phyloP scores from a whole-genome alignment of 805 yeast genomes.

The Metschnikowia henanensis region DNA sequence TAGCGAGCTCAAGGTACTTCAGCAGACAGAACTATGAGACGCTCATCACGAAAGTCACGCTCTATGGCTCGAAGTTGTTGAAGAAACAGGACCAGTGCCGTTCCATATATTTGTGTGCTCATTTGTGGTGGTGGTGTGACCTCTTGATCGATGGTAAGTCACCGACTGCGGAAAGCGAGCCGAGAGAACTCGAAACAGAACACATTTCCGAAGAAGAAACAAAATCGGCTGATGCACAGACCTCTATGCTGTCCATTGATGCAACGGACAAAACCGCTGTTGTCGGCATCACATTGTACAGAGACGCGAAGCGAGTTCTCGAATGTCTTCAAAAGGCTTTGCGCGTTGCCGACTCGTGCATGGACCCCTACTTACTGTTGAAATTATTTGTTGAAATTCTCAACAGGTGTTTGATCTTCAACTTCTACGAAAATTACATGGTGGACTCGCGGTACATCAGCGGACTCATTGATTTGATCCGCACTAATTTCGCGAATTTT shows the following conservation, averaged over 20 bases:
- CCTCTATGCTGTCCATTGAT: not conserved
- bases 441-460: constrained; percentile 77
- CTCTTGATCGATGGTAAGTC: constrained; percentile 31
- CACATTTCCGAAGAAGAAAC: constrained; percentile 23
- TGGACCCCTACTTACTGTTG: constrained; percentile 72
- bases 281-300: constrained; percentile 20
- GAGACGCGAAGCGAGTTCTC: constrained; percentile 69
- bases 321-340: constrained; percentile 89
- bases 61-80: constrained; percentile 83
- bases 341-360: constrained; percentile 90
- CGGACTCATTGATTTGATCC: constrained; percentile 82
- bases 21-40: constrained; percentile 73
- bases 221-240: constrained; percentile 24
- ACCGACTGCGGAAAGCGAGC: constrained; percentile 31
- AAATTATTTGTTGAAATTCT: constrained; percentile 89
- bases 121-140: constrained; percentile 92
- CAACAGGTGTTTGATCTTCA: constrained; percentile 81
- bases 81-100: constrained; percentile 96
- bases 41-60: constrained; percentile 79
- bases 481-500: constrained; percentile 56
- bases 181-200: not conserved
- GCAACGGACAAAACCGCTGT: constrained; percentile 26
- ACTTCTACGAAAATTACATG: constrained; percentile 72
- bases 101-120: constrained; percentile 83
- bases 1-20: constrained; percentile 44